Base-by-base conservation (phyloP, 768 basidiomycete genomes). In the Serendipita sp. region DNA sequence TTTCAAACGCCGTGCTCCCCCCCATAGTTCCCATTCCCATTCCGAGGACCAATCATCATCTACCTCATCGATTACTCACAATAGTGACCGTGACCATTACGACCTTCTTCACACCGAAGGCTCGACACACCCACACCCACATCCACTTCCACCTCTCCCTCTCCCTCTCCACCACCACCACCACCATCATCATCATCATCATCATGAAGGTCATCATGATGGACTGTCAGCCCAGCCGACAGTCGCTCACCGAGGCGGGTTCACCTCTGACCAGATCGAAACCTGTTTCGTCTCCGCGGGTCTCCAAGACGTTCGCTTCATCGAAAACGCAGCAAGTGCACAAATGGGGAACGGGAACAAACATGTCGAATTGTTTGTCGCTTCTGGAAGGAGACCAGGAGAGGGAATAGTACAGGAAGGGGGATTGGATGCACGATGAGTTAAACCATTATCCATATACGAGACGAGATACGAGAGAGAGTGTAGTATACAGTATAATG, bases 161-260 rank as follows among this genome's bases (percentile, higher is more conserved):
- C 35, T 76, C 73, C 68, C 67, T 18, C 71, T 72, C n/a, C 76
- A 80, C 44, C 65, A 66, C 34, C 23, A 23, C 23, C 1, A 23
- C 1, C 23, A 23, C 1, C 23, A 23, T 23, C 23, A 23, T 23
- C 23, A 23, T 23, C 36, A 58, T 3, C 64, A 66, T 60, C 64
- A 65, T 36, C 32, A 60, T 13, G 30, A 15, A 34, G 38, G 38
- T 7, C 38, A 62, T 11, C 46, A 54, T n/a, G 38, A 68, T 3
- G 38, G 23, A 47, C 45, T 47, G 32, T 44, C 18, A 10, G 54
- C 30, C 44, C 35, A 28, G 32, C 56, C 52, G 13, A 70, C 81
- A 32, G 83, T 87, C 38, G 72, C 82, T 45, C 83, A 87, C 66
- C 75, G 68, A 45, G 73, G 73, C 44, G 88, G 86, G 0, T 79